These are phyloP conservation scores for Saccharomyces hybrid DNA, from an alignment of 1,139 yeast genomes.

Conservation along the genomic window DNA sequence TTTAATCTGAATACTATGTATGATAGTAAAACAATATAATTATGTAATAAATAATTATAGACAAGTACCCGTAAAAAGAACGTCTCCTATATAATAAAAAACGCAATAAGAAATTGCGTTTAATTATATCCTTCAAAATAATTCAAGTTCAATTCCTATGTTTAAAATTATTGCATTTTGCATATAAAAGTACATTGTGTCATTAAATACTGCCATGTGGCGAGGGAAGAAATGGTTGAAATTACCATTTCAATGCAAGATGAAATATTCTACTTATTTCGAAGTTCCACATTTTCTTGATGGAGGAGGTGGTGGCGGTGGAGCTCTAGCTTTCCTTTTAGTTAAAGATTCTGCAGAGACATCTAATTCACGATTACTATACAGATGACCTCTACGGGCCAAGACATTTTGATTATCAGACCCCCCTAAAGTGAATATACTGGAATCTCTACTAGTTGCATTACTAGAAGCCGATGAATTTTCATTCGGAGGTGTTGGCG, in stretches of 20 bases:
- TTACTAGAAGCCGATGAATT: slow-evolving; percentile 8
- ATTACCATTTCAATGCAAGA: not conserved
- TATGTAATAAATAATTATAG: not conserved
- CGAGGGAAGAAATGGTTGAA: not conserved
- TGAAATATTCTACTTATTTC: not conserved
- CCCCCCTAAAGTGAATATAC: slow-evolving; percentile 9
- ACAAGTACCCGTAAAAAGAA: not conserved
- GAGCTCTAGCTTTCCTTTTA: slow-evolving; percentile 5
- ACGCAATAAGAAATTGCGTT: not conserved
- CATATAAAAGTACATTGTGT: not conserved
- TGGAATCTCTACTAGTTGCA: slow-evolving; percentile 15
- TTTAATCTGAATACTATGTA: not conserved
- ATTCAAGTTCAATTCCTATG: not conserved
- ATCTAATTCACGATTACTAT: slow-evolving; percentile 9
- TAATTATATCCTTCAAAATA: not conserved
- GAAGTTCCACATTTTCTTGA: slow-evolving; percentile 1
- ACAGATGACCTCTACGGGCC: slow-evolving; percentile 6
- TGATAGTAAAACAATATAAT: not conserved
- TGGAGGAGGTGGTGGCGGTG: slow-evolving; percentile 11
- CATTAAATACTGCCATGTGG: not conserved
- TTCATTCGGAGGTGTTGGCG: slow-evolving; percentile 11
- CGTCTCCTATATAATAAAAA: not conserved
- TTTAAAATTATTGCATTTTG: not conserved
- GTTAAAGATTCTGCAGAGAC: slow-evolving; percentile 34
- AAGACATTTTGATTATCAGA: not conserved